Base-by-base conservation (phyloP, 805 yeast genomes). In the Lipomyces oligophaga region DNA sequence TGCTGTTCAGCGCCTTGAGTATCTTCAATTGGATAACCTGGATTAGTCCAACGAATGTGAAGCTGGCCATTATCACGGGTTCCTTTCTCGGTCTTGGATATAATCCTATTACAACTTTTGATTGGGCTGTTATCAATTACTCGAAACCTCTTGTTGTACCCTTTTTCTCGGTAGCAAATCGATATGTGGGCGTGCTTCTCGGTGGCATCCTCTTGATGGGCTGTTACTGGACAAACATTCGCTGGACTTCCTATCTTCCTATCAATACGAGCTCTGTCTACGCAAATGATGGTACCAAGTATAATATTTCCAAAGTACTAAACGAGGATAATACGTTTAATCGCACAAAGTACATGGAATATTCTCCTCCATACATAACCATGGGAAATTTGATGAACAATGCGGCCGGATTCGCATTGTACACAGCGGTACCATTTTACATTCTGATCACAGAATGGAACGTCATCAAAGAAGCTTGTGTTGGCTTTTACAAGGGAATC, bases 281-380 rank as follows among this genome's bases (percentile, higher is more conserved):
- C 62, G 74, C 77, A 46, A 79, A 78, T 57, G 69, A 66, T 27
- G 85, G 80, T 19, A 60, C 67, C 19, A 47, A 65, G 0, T 80
- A 69, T 59, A 64, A 73, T 15, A 76, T 79, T 30, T 67, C 70
- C 16, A 61, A 70, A 40, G 70, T 80, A 19, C 58, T 80, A 37
- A 62, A 73, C 57, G 59, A 64, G 8, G 67, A 71, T 21, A 72
- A 71, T 48, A 56, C 60, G 15, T 69, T 80, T 38, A 81, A 79
- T 57, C 48, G 63, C 18, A 60, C 55, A 1, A 74, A 72, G 55
- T 80, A 80, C 60, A 66, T 68, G 47, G 50, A 62, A n/a, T 75
- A 78, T 52, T 82, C 84, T 1, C 81, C 84, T 6, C 86, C 87
- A 5, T 81, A 73, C 63, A 80, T 78, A 58, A 60, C 78, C 30